Conservation (phyloP, 2,329 filamentous ascomycete genomes). For the Tolypocladium album region DNA sequence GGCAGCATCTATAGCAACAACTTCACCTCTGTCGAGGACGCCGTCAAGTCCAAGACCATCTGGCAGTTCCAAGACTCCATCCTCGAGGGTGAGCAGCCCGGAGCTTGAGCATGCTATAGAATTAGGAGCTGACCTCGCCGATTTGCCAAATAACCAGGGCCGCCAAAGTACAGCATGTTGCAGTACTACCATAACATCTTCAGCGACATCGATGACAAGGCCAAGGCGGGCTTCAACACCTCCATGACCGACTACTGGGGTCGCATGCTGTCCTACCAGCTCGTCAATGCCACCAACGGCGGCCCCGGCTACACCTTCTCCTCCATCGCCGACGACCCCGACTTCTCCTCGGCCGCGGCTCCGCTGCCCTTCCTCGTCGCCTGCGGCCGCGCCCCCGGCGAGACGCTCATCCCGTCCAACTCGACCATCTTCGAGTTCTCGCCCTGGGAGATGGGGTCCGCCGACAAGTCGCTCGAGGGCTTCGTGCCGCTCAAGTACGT, state of each 20-base stretch:
- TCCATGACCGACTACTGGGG: conserved; percentile 87
- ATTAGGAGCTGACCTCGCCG: background rate
- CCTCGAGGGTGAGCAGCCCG: conserved; percentile 18
- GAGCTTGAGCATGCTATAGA: background rate
- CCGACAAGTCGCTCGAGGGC: conserved; percentile 46
- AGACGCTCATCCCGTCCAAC: conserved; percentile 36
- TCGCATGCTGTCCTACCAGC: conserved; percentile 74
- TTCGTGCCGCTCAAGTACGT: conserved; percentile 51
- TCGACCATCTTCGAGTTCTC: conserved; percentile 55
- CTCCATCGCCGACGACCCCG: conserved; percentile 40
- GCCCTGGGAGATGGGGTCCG: conserved; percentile 56
- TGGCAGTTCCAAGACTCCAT: conserved; percentile 32
- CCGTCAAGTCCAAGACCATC: conserved; percentile 21
- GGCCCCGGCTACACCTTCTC: conserved; percentile 74
- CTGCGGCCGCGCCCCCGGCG: conserved; percentile 33
- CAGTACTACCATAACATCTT: conserved; percentile 28
- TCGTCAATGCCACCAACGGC: conserved; percentile 66
- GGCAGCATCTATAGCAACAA: conserved; percentile 80
- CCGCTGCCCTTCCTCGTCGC: conserved; percentile 41
- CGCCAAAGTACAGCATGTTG: conserved; percentile 23
- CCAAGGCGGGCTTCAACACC: conserved; percentile 33
- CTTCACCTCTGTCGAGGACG: conserved; percentile 50
- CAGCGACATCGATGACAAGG: conserved; percentile 23
- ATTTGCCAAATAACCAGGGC: conserved; percentile 12
- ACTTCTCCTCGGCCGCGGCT: conserved; percentile 28